Evolutionary conservation across 768 basidiomycete species (phyloP).

Genomic region (Ramaria sp.): DNA sequence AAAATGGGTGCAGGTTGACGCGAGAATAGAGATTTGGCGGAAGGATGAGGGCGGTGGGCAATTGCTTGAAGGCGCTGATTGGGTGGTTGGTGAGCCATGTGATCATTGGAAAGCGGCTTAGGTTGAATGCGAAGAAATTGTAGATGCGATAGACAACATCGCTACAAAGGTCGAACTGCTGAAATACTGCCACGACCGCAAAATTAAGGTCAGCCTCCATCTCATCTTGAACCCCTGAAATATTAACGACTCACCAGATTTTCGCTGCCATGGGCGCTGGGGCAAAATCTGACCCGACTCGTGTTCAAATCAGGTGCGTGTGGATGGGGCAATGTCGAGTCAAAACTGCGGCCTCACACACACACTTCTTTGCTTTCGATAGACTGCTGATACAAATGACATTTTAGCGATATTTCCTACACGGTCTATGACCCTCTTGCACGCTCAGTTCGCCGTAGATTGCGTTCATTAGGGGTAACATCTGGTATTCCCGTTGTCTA

Average conservation of each 20-base stretch:
- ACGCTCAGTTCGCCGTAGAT: constrained; percentile 72
- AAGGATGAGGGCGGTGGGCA: constrained; percentile 60
- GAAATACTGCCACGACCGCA: constrained; percentile 71
- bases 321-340: too few species aligned
- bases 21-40: constrained; percentile 75
- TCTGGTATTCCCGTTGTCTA: constrained; percentile 83
- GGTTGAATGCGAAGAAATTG: not conserved
- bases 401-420: constrained; percentile 68
- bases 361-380: not conserved
- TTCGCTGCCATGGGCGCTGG: constrained; percentile 98
- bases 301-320: constrained; percentile 66
- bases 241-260: constrained; percentile 34
- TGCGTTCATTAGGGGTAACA: constrained; percentile 50
- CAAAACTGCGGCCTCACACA: too few species aligned
- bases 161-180: constrained; percentile 92
- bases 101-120: constrained; percentile 6
- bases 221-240: not conserved
- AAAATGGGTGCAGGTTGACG: constrained; percentile 81
- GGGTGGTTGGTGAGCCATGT: constrained; percentile 68
- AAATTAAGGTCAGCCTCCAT: constrained; percentile 53
- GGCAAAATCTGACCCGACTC: constrained; percentile 89
- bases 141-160: constrained; percentile 97
- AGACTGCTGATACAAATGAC: not conserved
- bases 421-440: constrained; percentile 95
- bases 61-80: constrained; percentile 77